Conservation (phyloP, 495 filamentous ascomycete species). For the Tuber borchii region DNA sequence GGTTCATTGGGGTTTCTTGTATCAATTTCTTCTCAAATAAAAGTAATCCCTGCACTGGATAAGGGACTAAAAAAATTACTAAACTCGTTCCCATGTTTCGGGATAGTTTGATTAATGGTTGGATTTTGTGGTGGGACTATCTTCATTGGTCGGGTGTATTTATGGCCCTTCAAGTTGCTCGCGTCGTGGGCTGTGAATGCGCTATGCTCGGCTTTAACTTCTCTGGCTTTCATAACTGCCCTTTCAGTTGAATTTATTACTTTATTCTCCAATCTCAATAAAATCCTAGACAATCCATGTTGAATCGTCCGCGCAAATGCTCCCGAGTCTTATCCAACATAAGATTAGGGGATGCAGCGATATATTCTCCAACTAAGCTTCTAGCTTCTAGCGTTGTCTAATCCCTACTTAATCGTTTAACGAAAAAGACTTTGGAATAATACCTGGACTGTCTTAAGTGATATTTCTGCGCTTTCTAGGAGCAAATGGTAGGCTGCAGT, state of each 20-base stretch:
- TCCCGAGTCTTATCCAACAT: neutral
- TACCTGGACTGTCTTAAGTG: neutral
- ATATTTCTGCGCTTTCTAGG: neutral
- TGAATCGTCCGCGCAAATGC: neutral
- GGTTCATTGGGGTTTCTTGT: conserved; percentile 10
- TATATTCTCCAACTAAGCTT: neutral
- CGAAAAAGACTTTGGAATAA: neutral
- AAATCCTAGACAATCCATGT: neutral
- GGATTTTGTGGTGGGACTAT: neutral
- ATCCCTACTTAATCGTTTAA: neutral
- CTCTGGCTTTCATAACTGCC: neutral
- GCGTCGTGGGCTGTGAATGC: neutral
- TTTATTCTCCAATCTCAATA: neutral
- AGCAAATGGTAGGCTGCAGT: neutral
- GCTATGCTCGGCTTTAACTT: neutral
- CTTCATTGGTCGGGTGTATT: neutral
- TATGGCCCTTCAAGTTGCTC: neutral
- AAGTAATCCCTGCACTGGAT: neutral
- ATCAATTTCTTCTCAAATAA: neutral
- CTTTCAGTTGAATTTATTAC: neutral
- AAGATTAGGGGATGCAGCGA: neutral
- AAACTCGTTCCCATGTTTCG: neutral
- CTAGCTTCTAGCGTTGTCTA: neutral
- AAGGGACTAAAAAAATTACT: neutral
- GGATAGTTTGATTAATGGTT: neutral